Evolutionary conservation across 2,329 filamentous ascomycete species (phyloP).

Genomic region (Pezicula carpinea): DNA sequence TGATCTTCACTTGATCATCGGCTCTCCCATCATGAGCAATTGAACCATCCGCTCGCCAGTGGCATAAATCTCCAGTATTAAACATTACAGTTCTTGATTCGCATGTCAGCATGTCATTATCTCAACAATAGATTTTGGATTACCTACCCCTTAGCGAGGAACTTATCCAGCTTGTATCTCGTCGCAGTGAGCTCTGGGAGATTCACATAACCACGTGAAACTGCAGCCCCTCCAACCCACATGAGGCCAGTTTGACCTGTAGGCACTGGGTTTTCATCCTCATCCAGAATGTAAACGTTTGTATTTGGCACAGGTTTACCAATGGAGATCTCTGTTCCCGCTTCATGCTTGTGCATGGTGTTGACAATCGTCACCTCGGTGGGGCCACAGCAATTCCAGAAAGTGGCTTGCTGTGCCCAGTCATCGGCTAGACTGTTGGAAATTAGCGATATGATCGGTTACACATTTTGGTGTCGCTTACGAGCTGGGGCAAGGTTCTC

Average conservation of each 20-base stretch:
- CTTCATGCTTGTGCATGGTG: constrained; percentile 46
- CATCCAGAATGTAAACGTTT: constrained; percentile 41
- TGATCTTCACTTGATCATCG: constrained; percentile 61
- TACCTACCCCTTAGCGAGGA: constrained; percentile 45
- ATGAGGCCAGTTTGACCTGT: constrained; percentile 39
- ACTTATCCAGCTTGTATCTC: constrained; percentile 46
- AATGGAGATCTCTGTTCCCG: constrained; percentile 44
- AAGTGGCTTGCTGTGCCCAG: constrained; percentile 45
- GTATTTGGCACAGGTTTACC: constrained; percentile 54
- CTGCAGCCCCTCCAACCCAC: constrained; percentile 33
- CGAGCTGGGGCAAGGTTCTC: constrained; percentile 45
- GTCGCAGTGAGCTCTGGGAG: constrained; percentile 37
- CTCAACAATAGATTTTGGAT: neutral
- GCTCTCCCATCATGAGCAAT: constrained; percentile 51
- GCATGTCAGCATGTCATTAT: neutral
- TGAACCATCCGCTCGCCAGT: constrained; percentile 48
- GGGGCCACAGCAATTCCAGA: constrained; percentile 55
- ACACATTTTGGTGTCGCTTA: constrained; percentile 23
- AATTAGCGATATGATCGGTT: constrained; percentile 9
- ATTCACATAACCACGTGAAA: constrained; percentile 32
- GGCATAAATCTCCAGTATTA: constrained; percentile 55
- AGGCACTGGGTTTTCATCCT: constrained; percentile 32
- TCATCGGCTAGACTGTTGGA: constrained; percentile 43
- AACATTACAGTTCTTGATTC: constrained; percentile 44
- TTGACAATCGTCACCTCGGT: constrained; percentile 58